Percentiles rank a stretch among this genome's conserved stretches.
These are phyloP conservation scores for Penicillium cosmopolitanum DNA, from an alignment of 495 filamentous ascomycete species.

Conservation along the genomic window DNA sequence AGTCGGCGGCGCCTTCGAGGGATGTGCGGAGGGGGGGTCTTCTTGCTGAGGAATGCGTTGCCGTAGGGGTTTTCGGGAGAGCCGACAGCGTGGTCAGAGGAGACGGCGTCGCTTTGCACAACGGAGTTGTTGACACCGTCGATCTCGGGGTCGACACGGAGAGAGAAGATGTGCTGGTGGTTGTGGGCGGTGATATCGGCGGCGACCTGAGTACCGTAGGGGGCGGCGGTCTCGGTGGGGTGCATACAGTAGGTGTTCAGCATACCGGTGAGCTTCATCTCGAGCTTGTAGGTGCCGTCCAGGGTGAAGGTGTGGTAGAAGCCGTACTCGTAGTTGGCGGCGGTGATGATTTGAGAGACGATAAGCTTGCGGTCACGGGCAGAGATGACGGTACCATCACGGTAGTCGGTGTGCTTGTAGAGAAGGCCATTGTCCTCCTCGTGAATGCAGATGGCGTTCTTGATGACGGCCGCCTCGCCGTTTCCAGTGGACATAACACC, in stretches of 20 bases:
- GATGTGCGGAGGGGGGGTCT: conserved; percentile 47
- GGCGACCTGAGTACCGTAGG: conserved; percentile 53
- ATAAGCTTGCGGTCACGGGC: conserved; percentile 87
- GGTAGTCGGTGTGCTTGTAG: conserved; percentile 96
- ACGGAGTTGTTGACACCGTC: conserved; percentile 55
- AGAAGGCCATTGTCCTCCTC: conserved; percentile 93
- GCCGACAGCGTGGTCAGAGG: conserved; percentile 38
- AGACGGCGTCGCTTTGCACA: conserved; percentile 51
- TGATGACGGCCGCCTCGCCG: conserved; percentile 76
- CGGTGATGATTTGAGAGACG: conserved; percentile 92
- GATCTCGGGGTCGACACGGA: conserved; percentile 58
- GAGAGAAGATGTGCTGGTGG: conserved; percentile 58
- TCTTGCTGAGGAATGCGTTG: conserved; percentile 52
- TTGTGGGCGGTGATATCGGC: conserved; percentile 52
- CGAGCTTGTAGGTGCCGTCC: conserved; percentile 90
- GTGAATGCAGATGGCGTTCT: conserved; percentile 96
- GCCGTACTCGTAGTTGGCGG: conserved; percentile 97
- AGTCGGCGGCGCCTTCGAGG: conserved; percentile 44
- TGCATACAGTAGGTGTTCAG: conserved; percentile 66
- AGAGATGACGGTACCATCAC: conserved; percentile 84
- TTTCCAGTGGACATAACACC: conserved; percentile 83
- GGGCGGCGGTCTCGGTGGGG: conserved; percentile 46
- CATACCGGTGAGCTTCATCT: conserved; percentile 95
- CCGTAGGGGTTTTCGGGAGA: conserved; percentile 50
- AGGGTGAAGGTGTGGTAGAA: conserved; percentile 94